A percentile compares a stretch with the other conserved stretches of the same genome.
Evolutionary conservation across 2,329 filamentous ascomycete genomes (phyloP).

Genomic region (Beauveria brongniartii): DNA sequence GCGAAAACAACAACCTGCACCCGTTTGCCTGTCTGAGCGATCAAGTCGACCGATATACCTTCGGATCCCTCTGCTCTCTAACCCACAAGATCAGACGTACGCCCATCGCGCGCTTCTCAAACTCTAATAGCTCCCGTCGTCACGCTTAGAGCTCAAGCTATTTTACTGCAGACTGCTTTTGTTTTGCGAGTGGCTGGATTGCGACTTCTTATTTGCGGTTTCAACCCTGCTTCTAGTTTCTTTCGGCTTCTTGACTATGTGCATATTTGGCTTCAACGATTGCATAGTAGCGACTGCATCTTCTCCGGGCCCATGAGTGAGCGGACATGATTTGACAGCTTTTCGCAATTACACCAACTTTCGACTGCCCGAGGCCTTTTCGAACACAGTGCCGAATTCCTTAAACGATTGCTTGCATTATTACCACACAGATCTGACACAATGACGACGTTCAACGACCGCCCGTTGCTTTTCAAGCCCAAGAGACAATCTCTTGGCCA

Average conservation of each 20-base stretch:
- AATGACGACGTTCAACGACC: constrained; percentile 26
- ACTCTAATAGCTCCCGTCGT: neutral
- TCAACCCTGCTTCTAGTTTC: neutral
- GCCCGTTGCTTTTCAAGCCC: constrained; percentile 25
- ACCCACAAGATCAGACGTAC: neutral
- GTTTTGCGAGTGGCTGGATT: neutral
- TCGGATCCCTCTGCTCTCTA: neutral
- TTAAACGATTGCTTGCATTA: neutral
- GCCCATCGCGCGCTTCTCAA: neutral
- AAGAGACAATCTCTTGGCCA: constrained; percentile 23
- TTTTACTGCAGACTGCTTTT: neutral
- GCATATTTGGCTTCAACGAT: constrained; percentile 16
- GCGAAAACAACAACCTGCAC: neutral
- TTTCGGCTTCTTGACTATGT: constrained; percentile 16
- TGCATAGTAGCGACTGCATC: constrained; percentile 13
- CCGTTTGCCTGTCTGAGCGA: neutral
- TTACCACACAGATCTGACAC: constrained; percentile 1
- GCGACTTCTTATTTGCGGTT: neutral
- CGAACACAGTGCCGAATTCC: neutral
- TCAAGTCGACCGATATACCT: neutral
- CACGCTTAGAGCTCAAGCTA: neutral
- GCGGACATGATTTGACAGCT: constrained; percentile 9
- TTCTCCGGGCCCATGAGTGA: constrained; percentile 14
- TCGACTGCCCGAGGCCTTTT: neutral
- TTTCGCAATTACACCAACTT: constrained; percentile 11